phyloP scores from a whole-genome alignment of 805 yeast genomes.

The Myxozyma kluyveri region DNA sequence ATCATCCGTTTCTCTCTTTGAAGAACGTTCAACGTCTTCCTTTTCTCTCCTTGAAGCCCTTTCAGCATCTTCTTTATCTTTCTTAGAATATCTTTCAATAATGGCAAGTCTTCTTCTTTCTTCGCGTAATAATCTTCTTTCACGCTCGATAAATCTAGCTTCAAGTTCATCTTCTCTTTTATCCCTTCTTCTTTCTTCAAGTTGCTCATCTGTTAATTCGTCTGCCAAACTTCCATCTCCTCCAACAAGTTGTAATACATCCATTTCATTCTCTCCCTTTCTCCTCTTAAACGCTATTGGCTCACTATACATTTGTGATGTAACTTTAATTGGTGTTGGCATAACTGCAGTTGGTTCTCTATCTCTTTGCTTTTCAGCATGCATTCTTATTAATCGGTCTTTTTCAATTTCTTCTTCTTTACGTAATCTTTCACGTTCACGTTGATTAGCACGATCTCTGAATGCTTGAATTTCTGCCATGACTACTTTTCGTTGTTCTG shows the following conservation, averaged over 20 bases:
- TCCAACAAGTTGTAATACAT: constrained; percentile 6
- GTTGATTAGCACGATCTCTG: constrained; percentile 28
- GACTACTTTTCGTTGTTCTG: constrained; percentile 26
- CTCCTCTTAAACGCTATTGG: constrained; percentile 8
- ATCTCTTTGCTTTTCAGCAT: constrained; percentile 12
- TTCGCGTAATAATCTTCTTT: constrained; percentile 26
- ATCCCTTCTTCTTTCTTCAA: constrained; percentile 24
- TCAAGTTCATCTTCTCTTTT: constrained; percentile 23
- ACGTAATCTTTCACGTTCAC: constrained; percentile 27
- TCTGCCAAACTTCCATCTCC: constrained; percentile 10
- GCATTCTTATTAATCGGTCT: constrained; percentile 14
- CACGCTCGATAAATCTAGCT: constrained; percentile 22
- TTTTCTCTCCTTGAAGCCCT: neutral
- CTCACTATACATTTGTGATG: constrained; percentile 8
- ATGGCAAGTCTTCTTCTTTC: constrained; percentile 22
- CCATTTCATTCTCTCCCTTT: constrained; percentile 2
- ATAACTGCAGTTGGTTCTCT: constrained; percentile 1
- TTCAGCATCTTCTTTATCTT: constrained; percentile 25
- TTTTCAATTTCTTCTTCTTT: constrained; percentile 26
- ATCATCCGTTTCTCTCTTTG: no score
- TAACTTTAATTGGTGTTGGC: constrained; percentile 6
- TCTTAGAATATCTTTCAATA: constrained; percentile 26
- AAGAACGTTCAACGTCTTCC: neutral
- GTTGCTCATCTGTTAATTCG: constrained; percentile 19
- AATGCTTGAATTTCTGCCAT: constrained; percentile 26